Percentiles rank a stretch among this genome's conserved stretches.
phyloP scores from a whole-genome alignment of 2,329 filamentous ascomycete genomes.

The Fonsecaea monophora region DNA sequence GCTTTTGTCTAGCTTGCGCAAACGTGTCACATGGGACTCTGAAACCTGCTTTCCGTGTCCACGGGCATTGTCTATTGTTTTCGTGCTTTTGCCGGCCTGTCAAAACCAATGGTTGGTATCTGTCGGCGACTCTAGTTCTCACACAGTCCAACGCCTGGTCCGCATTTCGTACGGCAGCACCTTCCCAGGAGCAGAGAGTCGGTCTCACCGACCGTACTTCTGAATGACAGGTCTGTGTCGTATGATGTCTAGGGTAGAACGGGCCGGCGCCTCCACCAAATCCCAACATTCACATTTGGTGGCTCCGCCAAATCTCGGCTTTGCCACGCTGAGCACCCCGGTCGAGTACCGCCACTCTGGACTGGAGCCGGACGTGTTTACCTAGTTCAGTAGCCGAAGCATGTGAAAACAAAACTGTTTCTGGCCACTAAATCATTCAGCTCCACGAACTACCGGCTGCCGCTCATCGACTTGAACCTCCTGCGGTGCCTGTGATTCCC shows the following conservation, averaged over 20 bases:
- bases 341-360: constrained; percentile 11
- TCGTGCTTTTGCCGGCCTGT: no score
- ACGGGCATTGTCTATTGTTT: constrained; percentile 5
- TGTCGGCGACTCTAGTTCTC: background rate
- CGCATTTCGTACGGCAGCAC: constrained; percentile 7
- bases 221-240: background rate
- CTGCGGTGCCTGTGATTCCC: background rate
- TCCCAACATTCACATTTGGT: background rate
- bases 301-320: constrained; percentile 3
- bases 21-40: background rate
- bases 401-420: background rate
- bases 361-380: background rate
- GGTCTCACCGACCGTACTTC: constrained; percentile 21
- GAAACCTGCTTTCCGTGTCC: background rate
- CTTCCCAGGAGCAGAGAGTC: background rate
- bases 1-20: constrained; percentile 1
- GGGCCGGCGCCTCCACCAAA: background rate
- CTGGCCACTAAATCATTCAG: background rate
- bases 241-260: background rate
- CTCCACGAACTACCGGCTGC: background rate
- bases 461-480: background rate
- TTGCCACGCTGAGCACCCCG: constrained; percentile 19
- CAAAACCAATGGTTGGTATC: background rate
- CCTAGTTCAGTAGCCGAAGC: background rate
- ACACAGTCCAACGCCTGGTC: background rate